Evolutionary conservation across 179 eudicot species (phyloP).

Genomic region (Beta corolliflora): DNA sequence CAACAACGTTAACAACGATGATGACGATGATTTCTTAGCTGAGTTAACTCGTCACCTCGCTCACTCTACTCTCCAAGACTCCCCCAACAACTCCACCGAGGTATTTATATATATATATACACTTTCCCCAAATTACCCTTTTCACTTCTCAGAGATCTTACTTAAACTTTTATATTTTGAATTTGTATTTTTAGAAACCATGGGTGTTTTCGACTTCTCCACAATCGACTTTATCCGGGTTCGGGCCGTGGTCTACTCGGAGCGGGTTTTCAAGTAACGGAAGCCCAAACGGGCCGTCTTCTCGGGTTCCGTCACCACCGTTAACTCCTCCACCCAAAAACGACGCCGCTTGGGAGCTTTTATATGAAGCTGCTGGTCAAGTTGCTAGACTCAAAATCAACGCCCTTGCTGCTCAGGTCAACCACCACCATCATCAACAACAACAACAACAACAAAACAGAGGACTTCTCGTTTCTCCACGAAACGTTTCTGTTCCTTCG

Average conservation of each 20-base stretch:
- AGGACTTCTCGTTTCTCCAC: slow-evolving; percentile 23
- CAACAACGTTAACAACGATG: slow-evolving; percentile 29
- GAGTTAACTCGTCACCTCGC: slow-evolving; percentile 52
- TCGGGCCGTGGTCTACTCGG: slow-evolving; percentile 39
- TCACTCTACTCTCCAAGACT: slow-evolving; percentile 34
- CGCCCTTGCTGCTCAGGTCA: slow-evolving; percentile 32
- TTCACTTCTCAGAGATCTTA: too few species aligned
- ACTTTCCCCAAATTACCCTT: not conserved
- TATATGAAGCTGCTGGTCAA: slow-evolving; percentile 74
- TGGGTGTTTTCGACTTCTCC: slow-evolving; percentile 68
- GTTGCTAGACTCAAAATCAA: slow-evolving; percentile 57
- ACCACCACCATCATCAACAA: slow-evolving; percentile 14
- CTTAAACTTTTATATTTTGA: not conserved
- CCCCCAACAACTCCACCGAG: slow-evolving; percentile 24
- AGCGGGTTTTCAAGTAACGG: slow-evolving; percentile 50
- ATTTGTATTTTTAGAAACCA: slow-evolving; percentile 31
- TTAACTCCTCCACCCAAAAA: slow-evolving; percentile 30
- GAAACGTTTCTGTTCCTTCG: slow-evolving; percentile 17
- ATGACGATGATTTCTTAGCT: slow-evolving; percentile 44
- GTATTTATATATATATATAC: slow-evolving; percentile 16
- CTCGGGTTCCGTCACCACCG: slow-evolving; percentile 50
- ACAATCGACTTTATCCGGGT: slow-evolving; percentile 62
- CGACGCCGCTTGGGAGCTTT: slow-evolving; percentile 57
- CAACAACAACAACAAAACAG: slow-evolving; percentile 26
- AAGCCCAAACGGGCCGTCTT: slow-evolving; percentile 56